Conservation (phyloP, 2,329 filamentous ascomycete genomes). For the Scedosporium aurantiacum region DNA sequence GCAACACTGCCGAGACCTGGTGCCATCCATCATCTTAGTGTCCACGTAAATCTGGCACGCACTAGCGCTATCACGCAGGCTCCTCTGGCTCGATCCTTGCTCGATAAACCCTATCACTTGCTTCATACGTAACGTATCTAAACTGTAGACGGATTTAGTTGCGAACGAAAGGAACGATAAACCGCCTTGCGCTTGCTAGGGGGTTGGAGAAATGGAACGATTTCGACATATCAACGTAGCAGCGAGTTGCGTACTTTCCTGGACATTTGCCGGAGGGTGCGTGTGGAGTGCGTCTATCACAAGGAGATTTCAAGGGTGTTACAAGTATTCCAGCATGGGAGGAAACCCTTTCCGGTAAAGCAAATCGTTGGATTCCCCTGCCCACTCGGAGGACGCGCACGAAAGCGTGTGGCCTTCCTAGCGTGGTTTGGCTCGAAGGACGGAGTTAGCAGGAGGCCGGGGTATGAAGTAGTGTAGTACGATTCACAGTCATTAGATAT, state of each 20-base stretch:
- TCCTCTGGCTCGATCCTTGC: no score
- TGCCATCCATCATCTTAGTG: no score
- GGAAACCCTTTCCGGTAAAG: not conserved
- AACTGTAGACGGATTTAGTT: not conserved
- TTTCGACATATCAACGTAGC: not conserved
- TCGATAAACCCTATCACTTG: not conserved
- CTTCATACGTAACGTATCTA: not conserved
- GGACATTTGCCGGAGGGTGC: not conserved
- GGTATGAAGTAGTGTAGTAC: no score
- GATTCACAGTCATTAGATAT: no score
- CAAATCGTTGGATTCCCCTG: not conserved
- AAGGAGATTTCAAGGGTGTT: not conserved
- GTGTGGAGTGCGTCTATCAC: not conserved
- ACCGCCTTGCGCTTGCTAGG: not conserved
- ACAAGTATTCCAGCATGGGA: not conserved
- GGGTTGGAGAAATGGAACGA: not conserved
- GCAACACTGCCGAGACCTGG: no score
- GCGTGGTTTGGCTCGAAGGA: no score
- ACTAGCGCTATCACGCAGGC: no score
- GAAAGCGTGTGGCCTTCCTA: no score
- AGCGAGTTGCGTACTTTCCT: not conserved
- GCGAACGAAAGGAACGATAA: not conserved
- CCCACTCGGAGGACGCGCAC: no score
- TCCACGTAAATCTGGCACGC: no score
- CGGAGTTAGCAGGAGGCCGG: no score